Base-by-base conservation (phyloP, 805 yeast species). In the Candida taoyuanica region DNA sequence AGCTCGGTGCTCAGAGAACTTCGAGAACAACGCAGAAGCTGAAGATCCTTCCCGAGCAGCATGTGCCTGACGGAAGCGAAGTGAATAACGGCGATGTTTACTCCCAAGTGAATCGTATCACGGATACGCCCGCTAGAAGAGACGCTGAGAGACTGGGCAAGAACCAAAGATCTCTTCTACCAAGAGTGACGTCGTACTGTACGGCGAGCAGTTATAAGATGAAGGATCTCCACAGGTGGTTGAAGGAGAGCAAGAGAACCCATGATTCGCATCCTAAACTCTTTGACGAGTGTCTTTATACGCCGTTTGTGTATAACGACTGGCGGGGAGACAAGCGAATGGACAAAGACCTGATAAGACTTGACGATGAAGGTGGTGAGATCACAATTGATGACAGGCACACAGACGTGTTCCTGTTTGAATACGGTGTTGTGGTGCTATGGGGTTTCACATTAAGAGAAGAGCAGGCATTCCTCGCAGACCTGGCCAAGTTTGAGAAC, bases 361-460 rank as follows among this genome's bases (percentile, higher is more conserved):
- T 91, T 27, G 95, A 87, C 43, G 96, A 86, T 52, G 96, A 89
- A 58, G 98, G 98, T 40, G 96, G 96, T 23, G 96, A 88, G 49
- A 85, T 91, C 36, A 91, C 87, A 51, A 80, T 91, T 33, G 87
- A 89, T 36, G 82, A 81, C 51, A 72, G 76, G 42, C 72, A 75
- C 20, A 81, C 81, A 8, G 98, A 89, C 56, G 68, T 88, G 7
- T 93, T 89, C 55, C 68, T 93, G 7, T 93, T 93, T 65, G 96
- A 89, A 53, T 93, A 93, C 60, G 98, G 98, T 16, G 98, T 93
- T n/a, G 79, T 87, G 23, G 95, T 93, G 2, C 64, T 93, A 67
- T 93, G 98, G 98, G 98, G 98, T 0, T 93, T 86, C 55, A 76
- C 87, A 2, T 72, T 78, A 37, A 73, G 78, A 37, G 98, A 93